Percentiles rank a stretch among this genome's conserved stretches.
phyloP scores from a whole-genome alignment of 257 asterid genomes.

The Paraleonurus japonicus region DNA sequence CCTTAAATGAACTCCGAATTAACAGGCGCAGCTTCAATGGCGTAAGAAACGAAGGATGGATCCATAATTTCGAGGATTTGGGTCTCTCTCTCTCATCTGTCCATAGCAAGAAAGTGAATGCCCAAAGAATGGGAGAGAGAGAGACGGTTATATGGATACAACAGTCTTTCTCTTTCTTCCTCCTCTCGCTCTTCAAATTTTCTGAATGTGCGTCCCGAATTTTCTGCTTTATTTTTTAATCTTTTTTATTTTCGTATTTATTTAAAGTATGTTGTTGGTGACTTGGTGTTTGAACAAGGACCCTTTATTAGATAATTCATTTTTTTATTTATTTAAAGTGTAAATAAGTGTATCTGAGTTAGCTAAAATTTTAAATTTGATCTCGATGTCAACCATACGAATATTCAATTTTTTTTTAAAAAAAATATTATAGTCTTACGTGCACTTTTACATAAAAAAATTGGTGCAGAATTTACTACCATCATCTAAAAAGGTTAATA shows the following conservation, averaged over 20 bases:
- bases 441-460: too few relatives aligned
- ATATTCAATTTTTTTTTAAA: too few relatives aligned
- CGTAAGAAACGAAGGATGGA: slow-evolving; percentile 26
- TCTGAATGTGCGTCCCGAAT: slow-evolving; percentile 15
- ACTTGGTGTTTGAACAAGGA: not conserved
- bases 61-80: slow-evolving; percentile 17
- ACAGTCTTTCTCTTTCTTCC: slow-evolving; percentile 1
- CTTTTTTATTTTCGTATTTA: not conserved
- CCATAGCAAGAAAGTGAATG: slow-evolving; percentile 11
- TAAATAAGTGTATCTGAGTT: too few relatives aligned
- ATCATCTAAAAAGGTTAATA: too few relatives aligned
- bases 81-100: slow-evolving; percentile 21
- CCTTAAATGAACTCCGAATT: slow-evolving; percentile 20
- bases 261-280: not conserved
- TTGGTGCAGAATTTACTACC: too few relatives aligned
- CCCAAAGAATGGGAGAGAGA: slow-evolving; percentile 32
- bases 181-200: not conserved
- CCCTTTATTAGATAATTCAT: not conserved
- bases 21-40: slow-evolving; percentile 26
- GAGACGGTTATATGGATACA: slow-evolving; percentile 19
- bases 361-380: too few relatives aligned
- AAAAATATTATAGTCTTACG: too few relatives aligned
- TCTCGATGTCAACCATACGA: too few relatives aligned
- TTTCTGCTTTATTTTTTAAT: not conserved
- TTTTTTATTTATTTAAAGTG: too few relatives aligned